Conservation (phyloP, 148 eudicot genomes). For the Vaccinium vitisidaea region DNA sequence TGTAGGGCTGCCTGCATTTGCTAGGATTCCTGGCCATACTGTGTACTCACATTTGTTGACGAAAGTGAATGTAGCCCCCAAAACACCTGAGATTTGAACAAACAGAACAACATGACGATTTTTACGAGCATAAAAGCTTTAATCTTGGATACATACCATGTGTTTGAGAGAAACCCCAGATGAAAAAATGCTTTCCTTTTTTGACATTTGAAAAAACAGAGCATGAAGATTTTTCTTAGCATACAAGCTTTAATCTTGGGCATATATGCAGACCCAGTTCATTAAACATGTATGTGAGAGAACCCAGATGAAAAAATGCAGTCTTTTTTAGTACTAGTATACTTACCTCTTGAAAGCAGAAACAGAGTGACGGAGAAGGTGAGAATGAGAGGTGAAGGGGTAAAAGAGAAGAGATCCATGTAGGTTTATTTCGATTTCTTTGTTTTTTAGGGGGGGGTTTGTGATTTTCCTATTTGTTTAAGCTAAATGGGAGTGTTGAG, state of each 20-base stretch:
- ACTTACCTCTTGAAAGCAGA: conserved; percentile 22
- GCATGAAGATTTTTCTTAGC: too few species aligned
- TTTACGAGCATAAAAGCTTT: background rate
- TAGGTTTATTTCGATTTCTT: background rate
- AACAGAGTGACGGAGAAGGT: conserved; percentile 19
- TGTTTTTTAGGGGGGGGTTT: too few species aligned
- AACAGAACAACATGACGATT: background rate
- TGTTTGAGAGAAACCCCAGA: too few species aligned
- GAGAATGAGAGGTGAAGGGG: conserved; percentile 15
- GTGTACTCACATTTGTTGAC: conserved; percentile 33
- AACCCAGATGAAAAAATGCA: background rate
- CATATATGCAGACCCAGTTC: background rate
- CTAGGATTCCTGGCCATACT: conserved; percentile 70
- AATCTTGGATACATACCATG: background rate
- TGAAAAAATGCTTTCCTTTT: background rate
- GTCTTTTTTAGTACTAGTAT: background rate
- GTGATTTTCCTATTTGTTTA: background rate
- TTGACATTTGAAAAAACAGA: too few species aligned
- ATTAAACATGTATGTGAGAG: background rate
- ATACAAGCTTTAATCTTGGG: background rate
- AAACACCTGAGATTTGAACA: background rate
- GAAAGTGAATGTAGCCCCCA: conserved; percentile 31
- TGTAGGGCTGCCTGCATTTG: conserved; percentile 68
- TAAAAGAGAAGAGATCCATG: conserved; percentile 23
- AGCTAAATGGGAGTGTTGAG: background rate